Percentiles rank a stretch among this genome's conserved stretches.
Evolutionary conservation across 441 rosid species (phyloP).

Genomic region (Corymbia calophylla): DNA sequence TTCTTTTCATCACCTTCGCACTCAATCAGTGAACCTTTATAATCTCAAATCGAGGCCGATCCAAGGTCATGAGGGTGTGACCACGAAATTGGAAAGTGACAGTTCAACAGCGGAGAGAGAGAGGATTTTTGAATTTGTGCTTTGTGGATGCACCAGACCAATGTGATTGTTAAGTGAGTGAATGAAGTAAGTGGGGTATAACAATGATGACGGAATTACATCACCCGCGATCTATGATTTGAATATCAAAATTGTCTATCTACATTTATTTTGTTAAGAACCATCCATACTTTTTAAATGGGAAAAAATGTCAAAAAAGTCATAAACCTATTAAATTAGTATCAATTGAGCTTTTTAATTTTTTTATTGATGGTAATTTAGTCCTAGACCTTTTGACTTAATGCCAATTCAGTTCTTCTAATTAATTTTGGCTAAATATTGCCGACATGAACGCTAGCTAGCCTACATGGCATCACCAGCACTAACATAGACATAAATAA

Average conservation of each 20-base stretch:
- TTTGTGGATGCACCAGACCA: not conserved
- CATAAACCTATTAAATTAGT: too few relatives aligned
- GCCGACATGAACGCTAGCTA: too few relatives aligned
- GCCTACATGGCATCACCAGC: too few relatives aligned
- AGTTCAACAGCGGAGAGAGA: too few relatives aligned
- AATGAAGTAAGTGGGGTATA: not conserved
- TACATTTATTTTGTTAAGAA: not conserved
- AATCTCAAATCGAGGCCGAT: not conserved
- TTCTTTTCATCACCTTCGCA: not conserved
- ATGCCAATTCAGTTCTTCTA: too few relatives aligned
- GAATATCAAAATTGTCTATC: not conserved
- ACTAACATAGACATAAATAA: too few relatives aligned
- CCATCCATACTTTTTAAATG: not conserved
- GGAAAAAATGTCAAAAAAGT: not conserved
- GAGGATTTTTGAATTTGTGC: too few relatives aligned
- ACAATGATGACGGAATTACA: not conserved
- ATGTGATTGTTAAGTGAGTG: not conserved
- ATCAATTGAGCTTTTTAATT: too few relatives aligned
- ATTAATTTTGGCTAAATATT: too few relatives aligned
- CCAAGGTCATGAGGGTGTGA: not conserved
- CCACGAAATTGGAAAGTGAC: not conserved
- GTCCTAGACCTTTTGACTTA: too few relatives aligned
- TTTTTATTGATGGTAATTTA: too few relatives aligned
- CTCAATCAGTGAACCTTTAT: not conserved
- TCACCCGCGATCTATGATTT: not conserved